Evolutionary conservation across 2,329 filamentous ascomycete species (phyloP), one percentile per base, ranked within the genome.

Genomic region (Lachnellula suecica): DNA sequence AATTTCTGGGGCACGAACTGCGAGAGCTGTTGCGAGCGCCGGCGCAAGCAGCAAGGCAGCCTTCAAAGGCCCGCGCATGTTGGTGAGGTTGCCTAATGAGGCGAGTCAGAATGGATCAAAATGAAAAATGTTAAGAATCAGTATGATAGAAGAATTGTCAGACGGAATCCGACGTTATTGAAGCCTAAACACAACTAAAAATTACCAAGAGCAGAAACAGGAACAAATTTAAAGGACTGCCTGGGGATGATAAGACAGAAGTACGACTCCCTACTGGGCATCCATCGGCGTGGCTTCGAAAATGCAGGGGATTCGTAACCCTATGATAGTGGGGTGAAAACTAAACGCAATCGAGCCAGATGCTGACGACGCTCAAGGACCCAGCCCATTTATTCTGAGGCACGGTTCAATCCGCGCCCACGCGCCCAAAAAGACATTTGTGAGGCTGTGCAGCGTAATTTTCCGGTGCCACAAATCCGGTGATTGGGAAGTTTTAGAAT

Each of bases 31-130:
- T 20, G 62, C 61, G 25, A 63, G 54, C 44, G 59, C 58, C 29
- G 64, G 62, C 37, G 60, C 56, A 52, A 69, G 58, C 54, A 67
- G 53, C 43, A 63, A 53, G 51, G 58, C 57, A 49, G 64, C 64
- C 57, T 61, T 61, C 25, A 62, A 43, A 54, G 68, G 60, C 62
- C 66, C 57, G 47, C 60, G 63, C 66, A 70, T 69, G 40, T 47
- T 57, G 49, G 45, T 24, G 44, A 37, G 38, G 11, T 24, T 35
- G 34, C 35, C 19, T 41, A 20, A 37, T 23, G 20, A 37, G 11
- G 25, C 27, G 44, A 53, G 6, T 35, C 29, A 42, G 45, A 45
- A n/a, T 8, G 46, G 37, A n/a, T n/a, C n/a, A 41, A 25, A 31
- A 13, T 24, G 34, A 20, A 24, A 35, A 23, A 38, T 13, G 20